A percentile compares a stretch with the other conserved stretches of the same genome.
phyloP scores from a whole-genome alignment of 2,329 filamentous ascomycete species.

The Neonectria hederae region DNA sequence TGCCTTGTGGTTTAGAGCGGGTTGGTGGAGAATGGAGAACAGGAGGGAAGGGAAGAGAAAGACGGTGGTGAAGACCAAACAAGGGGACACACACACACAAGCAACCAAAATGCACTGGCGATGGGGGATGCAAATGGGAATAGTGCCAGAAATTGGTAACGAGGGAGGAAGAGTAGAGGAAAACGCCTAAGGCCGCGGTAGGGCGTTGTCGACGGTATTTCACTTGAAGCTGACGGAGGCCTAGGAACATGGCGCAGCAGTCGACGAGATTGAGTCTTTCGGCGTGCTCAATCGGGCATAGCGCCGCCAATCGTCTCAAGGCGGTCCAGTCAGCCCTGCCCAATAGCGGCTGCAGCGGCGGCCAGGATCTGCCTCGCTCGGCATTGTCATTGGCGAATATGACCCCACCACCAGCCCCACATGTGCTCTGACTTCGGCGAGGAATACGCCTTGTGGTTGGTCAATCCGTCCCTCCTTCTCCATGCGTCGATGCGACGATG shows the following conservation, averaged over 20 bases:
- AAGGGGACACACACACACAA: neutral
- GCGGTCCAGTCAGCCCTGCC: constrained; percentile 17
- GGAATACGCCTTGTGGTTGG: constrained; percentile 44
- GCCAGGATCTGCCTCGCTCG: constrained; percentile 19
- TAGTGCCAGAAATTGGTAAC: constrained; percentile 14
- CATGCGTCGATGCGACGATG: neutral
- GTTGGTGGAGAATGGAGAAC: neutral
- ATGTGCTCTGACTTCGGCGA: constrained; percentile 48
- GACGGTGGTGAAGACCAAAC: neutral
- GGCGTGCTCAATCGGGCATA: constrained; percentile 55
- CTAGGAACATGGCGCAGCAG: constrained; percentile 45
- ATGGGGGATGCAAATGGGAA: neutral
- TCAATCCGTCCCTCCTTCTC: constrained; percentile 37
- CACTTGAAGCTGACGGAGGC: constrained; percentile 42
- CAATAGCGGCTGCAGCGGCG: constrained; percentile 39
- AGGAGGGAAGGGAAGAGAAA: neutral
- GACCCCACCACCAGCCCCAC: constrained; percentile 43
- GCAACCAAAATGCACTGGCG: neutral
- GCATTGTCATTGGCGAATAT: constrained; percentile 39
- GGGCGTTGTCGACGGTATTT: constrained; percentile 50
- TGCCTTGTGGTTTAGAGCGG: neutral
- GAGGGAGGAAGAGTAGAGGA: constrained; percentile 30
- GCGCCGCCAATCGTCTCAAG: constrained; percentile 34
- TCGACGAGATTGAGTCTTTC: constrained; percentile 52
- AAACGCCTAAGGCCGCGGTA: constrained; percentile 47